These are phyloP conservation scores for Monascus purpureus DNA, from an alignment of 495 filamentous ascomycete genomes.

Conservation along the genomic window DNA sequence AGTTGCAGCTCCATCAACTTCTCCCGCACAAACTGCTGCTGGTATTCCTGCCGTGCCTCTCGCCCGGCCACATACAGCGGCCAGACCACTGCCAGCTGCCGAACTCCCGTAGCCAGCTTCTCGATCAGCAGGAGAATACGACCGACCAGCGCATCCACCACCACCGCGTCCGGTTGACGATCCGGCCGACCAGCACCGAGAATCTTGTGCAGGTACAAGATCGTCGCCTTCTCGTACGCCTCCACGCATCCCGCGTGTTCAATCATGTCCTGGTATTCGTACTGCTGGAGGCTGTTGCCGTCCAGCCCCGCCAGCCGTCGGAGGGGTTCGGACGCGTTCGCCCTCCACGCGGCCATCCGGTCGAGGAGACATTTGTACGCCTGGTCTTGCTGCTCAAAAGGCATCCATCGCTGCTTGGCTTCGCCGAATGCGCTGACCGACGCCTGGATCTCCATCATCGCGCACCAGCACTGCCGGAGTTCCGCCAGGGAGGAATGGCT, in stretches of 20 bases:
- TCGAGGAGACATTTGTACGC: slow-evolving; percentile 20
- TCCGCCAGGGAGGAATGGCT: slow-evolving; percentile 18
- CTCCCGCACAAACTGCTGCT: slow-evolving; percentile 22
- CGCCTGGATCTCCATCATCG: slow-evolving; percentile 28
- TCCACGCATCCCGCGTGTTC: slow-evolving; percentile 29
- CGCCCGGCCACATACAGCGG: slow-evolving; percentile 26
- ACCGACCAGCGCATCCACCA: slow-evolving; percentile 19
- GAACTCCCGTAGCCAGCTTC: slow-evolving; percentile 23
- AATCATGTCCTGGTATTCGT: slow-evolving; percentile 18
- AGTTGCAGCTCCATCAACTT: slow-evolving; percentile 22
- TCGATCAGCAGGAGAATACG: slow-evolving; percentile 20
- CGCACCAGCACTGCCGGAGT: slow-evolving; percentile 21
- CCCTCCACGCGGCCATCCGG: slow-evolving; percentile 20
- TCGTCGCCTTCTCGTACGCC: slow-evolving; percentile 28
- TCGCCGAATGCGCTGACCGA: slow-evolving; percentile 24
- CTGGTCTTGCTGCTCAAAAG: slow-evolving; percentile 18
- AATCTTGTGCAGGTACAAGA: slow-evolving; percentile 22
- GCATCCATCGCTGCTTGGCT: slow-evolving; percentile 20
- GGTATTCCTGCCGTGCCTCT: slow-evolving; percentile 18
- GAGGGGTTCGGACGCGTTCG: slow-evolving; percentile 17
- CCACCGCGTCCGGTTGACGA: slow-evolving; percentile 12
- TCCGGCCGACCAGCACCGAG: slow-evolving; percentile 19
- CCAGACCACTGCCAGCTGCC: slow-evolving; percentile 24
- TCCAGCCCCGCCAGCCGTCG: slow-evolving; percentile 20
- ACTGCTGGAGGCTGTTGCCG: slow-evolving; percentile 15